Evolutionary conservation across 306 rosid genomes (phyloP).

Genomic region (Prunus fruticosa): DNA sequence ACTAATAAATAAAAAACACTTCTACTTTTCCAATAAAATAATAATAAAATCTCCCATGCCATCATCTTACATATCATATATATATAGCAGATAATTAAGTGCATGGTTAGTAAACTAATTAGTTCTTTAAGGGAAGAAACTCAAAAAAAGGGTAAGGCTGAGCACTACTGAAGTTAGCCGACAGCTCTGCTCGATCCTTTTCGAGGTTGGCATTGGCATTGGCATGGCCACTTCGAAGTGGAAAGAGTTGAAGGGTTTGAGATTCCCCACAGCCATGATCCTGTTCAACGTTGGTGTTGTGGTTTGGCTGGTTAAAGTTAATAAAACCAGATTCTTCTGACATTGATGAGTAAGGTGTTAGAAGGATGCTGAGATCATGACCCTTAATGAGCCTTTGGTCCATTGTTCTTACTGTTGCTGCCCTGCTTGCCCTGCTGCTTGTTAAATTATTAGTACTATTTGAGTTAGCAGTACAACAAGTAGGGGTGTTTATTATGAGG

Average conservation of each 20-base stretch:
- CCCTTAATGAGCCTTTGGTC: constrained; percentile 52
- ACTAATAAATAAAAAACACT: background rate
- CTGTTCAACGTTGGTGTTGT: constrained; percentile 5
- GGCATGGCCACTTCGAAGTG: constrained; percentile 39
- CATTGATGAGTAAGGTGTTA: constrained; percentile 32
- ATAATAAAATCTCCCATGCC: constrained; percentile 11
- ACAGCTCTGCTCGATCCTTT: constrained; percentile 39
- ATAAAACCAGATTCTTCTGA: constrained; percentile 19
- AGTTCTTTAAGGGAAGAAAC: constrained; percentile 74
- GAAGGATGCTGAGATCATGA: constrained; percentile 49
- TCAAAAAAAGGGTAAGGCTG: constrained; percentile 54
- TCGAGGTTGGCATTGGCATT: constrained; percentile 22
- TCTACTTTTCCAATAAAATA: constrained; percentile 36
- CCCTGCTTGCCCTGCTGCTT: background rate
- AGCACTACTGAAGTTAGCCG: constrained; percentile 19
- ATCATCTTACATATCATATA: background rate
- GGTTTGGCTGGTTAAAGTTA: background rate
- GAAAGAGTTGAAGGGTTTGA: constrained; percentile 87
- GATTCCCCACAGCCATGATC: constrained; percentile 38
- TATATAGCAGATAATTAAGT: background rate
- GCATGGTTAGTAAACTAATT: background rate
- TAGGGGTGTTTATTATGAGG: constrained; percentile 37
- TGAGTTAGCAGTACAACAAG: background rate
- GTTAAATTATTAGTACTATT: background rate
- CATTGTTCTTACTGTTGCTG: constrained; percentile 17